Base-by-base conservation (phyloP, 2,329 filamentous ascomycete species). In the Venturia nashicola region DNA sequence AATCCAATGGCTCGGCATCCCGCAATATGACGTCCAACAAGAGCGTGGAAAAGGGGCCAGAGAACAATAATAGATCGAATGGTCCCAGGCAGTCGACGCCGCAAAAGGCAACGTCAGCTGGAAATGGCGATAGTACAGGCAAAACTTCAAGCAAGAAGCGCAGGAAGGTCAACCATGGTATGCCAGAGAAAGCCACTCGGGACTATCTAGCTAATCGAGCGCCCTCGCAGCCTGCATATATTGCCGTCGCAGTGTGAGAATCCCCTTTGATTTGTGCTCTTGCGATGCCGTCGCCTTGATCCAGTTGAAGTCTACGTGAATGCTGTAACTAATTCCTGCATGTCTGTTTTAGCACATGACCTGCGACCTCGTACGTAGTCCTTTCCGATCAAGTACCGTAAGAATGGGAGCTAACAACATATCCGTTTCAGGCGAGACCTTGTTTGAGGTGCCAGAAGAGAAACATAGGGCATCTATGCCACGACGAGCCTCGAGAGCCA, bases 391-490 rank as follows among this genome's bases (percentile, higher is more conserved):
- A 23, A 36, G n/a, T 27, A 62, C 8, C 23, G n/a, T 18, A 0
- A 9, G 9, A 34, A 27, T 27, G 42, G 32, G 51, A 46, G 62
- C 44, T 63, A 27, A 42, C 27, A 42, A 16, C 39, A 16, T 3
- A 59, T 59, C 55, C 39, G 14, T 71, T 68, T 71, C 76, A 95
- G 91, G 91, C 96, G 80, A 88, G 94, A 74, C 94, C 94, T 72
- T 99, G 94, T 83, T 93, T 91, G 71, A 86, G 94, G 78, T 99
- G 94, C 81, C 90, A 97, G 78, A 99, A 97, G 79, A 88, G 94
- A 73, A 96, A 96, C 78, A 99, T 99, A 76, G 94, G 93, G 71
- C 94, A 99, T 77, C 83, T 99, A 69, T 99, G 94, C 77, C 94
- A 97, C 79, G 94, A 99, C 77, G 94, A 97, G 77, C 93, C 92